Base-by-base conservation (phyloP, 2,329 filamentous ascomycete species). In the Plenodomus tracheiphilus region DNA sequence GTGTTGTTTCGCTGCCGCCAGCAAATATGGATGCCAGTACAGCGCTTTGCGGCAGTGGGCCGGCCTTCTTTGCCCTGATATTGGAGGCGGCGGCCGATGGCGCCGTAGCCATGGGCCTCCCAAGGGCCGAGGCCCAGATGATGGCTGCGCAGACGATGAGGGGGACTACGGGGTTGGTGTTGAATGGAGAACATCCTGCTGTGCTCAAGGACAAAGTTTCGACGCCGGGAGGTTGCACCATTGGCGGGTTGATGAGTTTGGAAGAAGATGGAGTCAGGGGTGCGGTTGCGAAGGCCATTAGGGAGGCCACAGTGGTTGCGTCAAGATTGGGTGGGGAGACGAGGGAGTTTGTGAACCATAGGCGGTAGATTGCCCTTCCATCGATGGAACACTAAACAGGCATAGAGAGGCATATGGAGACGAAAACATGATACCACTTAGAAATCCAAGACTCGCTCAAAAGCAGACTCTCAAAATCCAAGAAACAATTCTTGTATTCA, bases 61-160 rank as follows among this genome's bases (percentile, higher is more conserved):
- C 88, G 0, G 88, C 88, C 1, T 91, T 91, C 73, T 89, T 89
- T 59, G 82, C 87, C 1, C 77, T 93, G 37, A 80, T 92, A 62
- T 78, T 91, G 15, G 89, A 93, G 72, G 87, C 86, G 6, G 81
- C 88, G 39, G 84, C 88, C 13, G 88, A 92, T 61, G 89, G 88
- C 6, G 88, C 85, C 3, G 87, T 93, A 1, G 87, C 88, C 13
- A 89, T 91, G 85, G 89, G 89, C 0, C 66, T 93, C 25, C 87
- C 88, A 3, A 79, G 88, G 40, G 81, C 80, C 2, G 87, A 91
- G 66, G 88, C 88, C 1, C 84, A 85, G 67, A 76, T 83, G 52
- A 91, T 93, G 87, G 88, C 88, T 20, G 86, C 88, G 1, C 89
- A 93, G 76, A 85, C 85, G 11, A 90, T 91, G 86, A 80, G 83